Conservation (phyloP, 2,329 filamentous ascomycete species). For the Penicillium sp. region DNA sequence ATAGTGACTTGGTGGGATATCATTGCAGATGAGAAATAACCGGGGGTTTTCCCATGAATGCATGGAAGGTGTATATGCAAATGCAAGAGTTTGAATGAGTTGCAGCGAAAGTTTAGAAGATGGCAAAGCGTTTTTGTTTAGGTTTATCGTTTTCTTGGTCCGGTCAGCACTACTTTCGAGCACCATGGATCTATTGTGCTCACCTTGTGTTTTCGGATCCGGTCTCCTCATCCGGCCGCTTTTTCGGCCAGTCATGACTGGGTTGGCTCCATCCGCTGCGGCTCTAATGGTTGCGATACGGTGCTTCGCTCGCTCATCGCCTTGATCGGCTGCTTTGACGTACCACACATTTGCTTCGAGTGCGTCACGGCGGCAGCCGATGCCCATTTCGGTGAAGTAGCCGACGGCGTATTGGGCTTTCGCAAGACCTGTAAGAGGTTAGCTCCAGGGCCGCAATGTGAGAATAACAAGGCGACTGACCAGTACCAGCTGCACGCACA, state of each 20-base stretch:
- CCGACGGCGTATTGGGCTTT: constrained; percentile 91
- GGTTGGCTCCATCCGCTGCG: constrained; percentile 60
- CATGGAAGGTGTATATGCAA: background rate
- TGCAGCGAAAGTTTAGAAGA: constrained; percentile 13
- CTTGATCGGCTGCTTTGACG: constrained; percentile 86
- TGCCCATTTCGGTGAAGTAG: constrained; percentile 98
- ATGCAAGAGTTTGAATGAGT: background rate
- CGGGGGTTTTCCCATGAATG: no score
- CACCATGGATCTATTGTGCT: constrained; percentile 1
- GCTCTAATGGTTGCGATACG: constrained; percentile 80
- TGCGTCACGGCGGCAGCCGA: constrained; percentile 89
- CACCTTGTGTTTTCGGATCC: constrained; percentile 11
- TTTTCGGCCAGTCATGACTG: constrained; percentile 25
- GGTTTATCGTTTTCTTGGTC: constrained; percentile 15
- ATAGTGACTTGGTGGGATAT: background rate
- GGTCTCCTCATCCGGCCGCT: constrained; percentile 12
- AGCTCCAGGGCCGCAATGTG: background rate
- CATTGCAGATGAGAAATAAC: background rate
- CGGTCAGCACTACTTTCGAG: background rate
- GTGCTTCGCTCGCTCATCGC: constrained; percentile 83
- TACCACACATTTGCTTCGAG: constrained; percentile 98
- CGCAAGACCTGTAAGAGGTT: constrained; percentile 36
- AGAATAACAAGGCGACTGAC: constrained; percentile 50
- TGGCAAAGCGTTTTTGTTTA: constrained; percentile 26
- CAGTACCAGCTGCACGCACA: constrained; percentile 73